A percentile compares a stretch with the other conserved stretches of the same genome.
phyloP scores from a whole-genome alignment of 495 filamentous ascomycete species.

The Talaromyces adpressus region DNA sequence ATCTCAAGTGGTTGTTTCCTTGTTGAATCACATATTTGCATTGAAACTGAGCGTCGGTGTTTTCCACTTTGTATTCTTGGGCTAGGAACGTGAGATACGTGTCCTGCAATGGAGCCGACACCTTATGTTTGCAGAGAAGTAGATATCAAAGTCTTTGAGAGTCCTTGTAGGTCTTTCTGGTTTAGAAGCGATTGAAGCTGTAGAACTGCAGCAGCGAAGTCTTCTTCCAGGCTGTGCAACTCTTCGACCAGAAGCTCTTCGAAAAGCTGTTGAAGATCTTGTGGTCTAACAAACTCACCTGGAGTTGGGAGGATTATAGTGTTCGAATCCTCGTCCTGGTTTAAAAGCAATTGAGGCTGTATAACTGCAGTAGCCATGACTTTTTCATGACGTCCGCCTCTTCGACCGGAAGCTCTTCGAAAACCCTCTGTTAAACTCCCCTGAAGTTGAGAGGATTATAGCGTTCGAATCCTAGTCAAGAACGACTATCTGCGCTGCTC shows the following conservation, averaged over 20 bases:
- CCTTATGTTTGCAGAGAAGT: slow-evolving; percentile 1
- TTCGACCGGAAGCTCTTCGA: too few species aligned
- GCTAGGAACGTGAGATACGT: slow-evolving; percentile 1
- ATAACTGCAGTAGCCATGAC: too few species aligned
- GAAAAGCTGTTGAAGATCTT: slow-evolving; percentile 4
- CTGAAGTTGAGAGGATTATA: too few species aligned
- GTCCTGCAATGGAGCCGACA: slow-evolving; percentile 1
- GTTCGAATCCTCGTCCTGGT: neutral
- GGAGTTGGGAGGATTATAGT: slow-evolving; percentile 1
- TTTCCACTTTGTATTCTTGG: neutral
- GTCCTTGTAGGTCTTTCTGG: slow-evolving; percentile 2
- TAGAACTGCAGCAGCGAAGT: neutral
- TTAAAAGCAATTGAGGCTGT: too few species aligned
- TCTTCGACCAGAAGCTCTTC: slow-evolving; percentile 2
- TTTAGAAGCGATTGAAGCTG: slow-evolving; percentile 4
- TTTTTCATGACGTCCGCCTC: too few species aligned
- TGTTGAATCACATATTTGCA: too few species aligned
- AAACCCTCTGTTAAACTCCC: too few species aligned
- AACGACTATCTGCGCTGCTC: too few species aligned
- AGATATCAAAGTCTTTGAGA: slow-evolving; percentile 3
- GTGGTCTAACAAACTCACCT: neutral
- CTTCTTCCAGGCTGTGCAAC: slow-evolving; percentile 3
- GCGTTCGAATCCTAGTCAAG: too few species aligned
- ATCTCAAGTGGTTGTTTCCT: too few species aligned
- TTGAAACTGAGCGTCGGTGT: too few species aligned